Evolutionary conservation across 139 green algal genomes (phyloP), one percentile per base, ranked within the genome.

Genomic region (Picochlorum sp.): DNA sequence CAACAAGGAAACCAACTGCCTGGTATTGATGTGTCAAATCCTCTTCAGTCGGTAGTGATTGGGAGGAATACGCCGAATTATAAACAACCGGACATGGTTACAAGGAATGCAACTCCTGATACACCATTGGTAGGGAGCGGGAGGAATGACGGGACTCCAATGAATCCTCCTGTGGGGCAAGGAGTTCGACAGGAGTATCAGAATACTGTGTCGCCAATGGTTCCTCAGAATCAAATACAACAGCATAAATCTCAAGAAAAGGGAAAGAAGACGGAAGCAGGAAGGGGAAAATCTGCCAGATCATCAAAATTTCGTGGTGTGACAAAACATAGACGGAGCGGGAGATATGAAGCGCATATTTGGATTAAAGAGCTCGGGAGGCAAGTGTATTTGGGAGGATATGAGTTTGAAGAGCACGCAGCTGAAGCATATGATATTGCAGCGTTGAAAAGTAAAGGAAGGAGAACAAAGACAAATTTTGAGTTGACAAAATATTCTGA

Each of bases 371-470:
- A 93, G 9, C 65, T 91, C 16, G 81, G 82, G 0, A 54, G 76
- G n/a, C 86, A 94, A 68, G 73, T 82, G 7, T 82, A 82, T 50
- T 67, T 82, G 49, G 59, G 64, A 32, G 82, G 81, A 12, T 89
- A 87, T 41, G 81, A 87, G 67, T 55, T 80, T 12, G 87, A 96
- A 72, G 87, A 89, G 47, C 84, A 90, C 43, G 88, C 88, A 18
- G 88, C 88, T 1, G 87, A 95, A 68, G 87, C 85, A 0, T 95
- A 90, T 54, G 88, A 94, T 68, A 84, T 94, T 51, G 86, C 85
- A 5, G 81, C 81, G 7, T 66, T 94, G 43, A 94, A 93, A 70
- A 70, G 55, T 64, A 93, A 91, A 68, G 82, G 85, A 7, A 24
- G 32, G 12, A 50, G 49, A 12, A 75, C 70, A 16, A 81, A 75